Evolutionary conservation across 2,329 filamentous ascomycete species (phyloP), one percentile per base, ranked within the genome.

Genomic region (Fusarium kyushuense): DNA sequence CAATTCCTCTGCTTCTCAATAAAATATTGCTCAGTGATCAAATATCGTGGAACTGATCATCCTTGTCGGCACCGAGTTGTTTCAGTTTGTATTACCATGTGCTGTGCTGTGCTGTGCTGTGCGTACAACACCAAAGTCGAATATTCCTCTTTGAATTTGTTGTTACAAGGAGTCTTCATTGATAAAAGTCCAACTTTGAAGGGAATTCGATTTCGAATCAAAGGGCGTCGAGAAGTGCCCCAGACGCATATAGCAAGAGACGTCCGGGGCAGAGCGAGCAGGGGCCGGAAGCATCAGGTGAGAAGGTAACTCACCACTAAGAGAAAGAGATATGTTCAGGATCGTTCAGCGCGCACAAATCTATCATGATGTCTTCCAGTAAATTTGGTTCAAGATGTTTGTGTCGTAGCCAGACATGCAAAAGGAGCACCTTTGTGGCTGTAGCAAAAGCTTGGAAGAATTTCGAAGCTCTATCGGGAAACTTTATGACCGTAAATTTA

Each of bases 351-450:
- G 73, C 72, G 73, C 76, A 73, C 77, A 79, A 81, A 77, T 75
- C 74, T 79, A 79, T 80, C 80, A 81, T 81, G 75, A 72, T 81
- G 79, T 76, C 77, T 76, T 75, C 69, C 72, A 72, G 67, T 69
- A 54, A 48, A 65, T 58, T 45, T 58, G 54, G 65, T 68, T 63
- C 65, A 62, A 67, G 59, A 67, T 69, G 62, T 62, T 58, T 66
- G 68, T 64, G 61, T 72, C 64, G 69, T 65, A 63, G 58, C 72
- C 61, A 70, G 63, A 47, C 56, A 74, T 72, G 71, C 69, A 48
- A 66, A 46, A 62, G 54, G 51, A 46, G 53, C 59, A 56, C 51
- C 54, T 62, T 64, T 62, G 57, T 62, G 66, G 57, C 65, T 54
- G 56, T 55, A 59, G 43, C 11, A 27, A 46, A 30, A 42, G 27